Percentiles rank a stretch among this genome's conserved stretches.
Conservation (phyloP, 2,329 filamentous ascomycete species). For the Diplodia intermedia region DNA sequence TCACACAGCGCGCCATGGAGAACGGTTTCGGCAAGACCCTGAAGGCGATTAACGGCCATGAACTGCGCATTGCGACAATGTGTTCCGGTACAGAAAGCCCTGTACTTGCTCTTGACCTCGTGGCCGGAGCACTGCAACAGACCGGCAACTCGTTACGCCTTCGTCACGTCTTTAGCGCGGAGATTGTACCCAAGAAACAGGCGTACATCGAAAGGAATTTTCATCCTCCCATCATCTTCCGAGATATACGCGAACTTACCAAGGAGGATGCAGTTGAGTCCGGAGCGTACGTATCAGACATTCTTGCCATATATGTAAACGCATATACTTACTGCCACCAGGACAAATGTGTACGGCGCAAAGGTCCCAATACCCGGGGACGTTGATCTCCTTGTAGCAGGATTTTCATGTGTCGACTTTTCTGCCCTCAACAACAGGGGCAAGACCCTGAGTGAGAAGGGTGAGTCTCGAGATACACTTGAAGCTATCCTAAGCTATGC, state of each 20-base stretch:
- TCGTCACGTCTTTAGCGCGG: slow-evolving; percentile 54
- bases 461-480: slow-evolving; percentile 72
- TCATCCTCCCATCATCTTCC: slow-evolving; percentile 50
- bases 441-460: slow-evolving; percentile 60
- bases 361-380: slow-evolving; percentile 61
- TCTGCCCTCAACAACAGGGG: slow-evolving; percentile 67
- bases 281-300: neutral
- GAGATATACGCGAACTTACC: slow-evolving; percentile 55
- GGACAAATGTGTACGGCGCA: slow-evolving; percentile 71
- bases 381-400: slow-evolving; percentile 72
- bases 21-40: slow-evolving; percentile 48
- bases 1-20: slow-evolving; percentile 50
- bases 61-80: slow-evolving; percentile 69
- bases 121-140: slow-evolving; percentile 49
- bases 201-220: slow-evolving; percentile 58
- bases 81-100: slow-evolving; percentile 82
- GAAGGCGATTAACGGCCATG: slow-evolving; percentile 43
- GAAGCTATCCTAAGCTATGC: slow-evolving; percentile 66
- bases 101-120: slow-evolving; percentile 67
- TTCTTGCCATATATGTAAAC: neutral
- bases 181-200: slow-evolving; percentile 56
- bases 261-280: slow-evolving; percentile 56
- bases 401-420: slow-evolving; percentile 79
- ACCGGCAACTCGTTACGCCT: slow-evolving; percentile 37
- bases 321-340: neutral